Evolutionary conservation across 768 basidiomycete genomes (phyloP).

Genomic region (Termitomyces sp.): DNA sequence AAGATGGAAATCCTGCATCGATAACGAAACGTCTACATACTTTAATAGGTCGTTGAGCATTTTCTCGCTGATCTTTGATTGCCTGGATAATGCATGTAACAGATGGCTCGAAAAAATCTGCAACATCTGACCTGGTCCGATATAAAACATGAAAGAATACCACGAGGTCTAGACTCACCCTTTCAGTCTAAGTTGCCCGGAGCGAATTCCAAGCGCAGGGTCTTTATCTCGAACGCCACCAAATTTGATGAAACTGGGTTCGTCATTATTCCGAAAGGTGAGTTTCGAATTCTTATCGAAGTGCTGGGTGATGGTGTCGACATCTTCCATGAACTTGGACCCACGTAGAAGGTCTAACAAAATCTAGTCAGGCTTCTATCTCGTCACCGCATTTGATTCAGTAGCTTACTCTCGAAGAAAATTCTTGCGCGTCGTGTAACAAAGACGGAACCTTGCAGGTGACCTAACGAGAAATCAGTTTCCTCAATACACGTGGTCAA

Average conservation of each 20-base stretch:
- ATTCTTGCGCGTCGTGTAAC: not conserved
- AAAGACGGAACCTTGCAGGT: slow-evolving; percentile 2
- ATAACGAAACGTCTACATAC: not conserved
- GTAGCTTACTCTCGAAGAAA: not conserved
- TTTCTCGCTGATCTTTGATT: not conserved
- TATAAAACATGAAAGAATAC: not conserved
- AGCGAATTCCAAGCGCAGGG: not conserved
- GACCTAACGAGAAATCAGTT: not conserved
- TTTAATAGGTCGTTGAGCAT: not conserved
- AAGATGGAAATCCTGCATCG: not conserved
- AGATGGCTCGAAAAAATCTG: not conserved
- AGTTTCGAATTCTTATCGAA: not conserved
- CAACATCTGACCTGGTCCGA: not conserved
- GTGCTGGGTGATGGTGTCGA: not conserved
- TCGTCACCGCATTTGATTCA: not conserved
- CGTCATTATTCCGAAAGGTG: not conserved
- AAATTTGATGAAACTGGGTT: not conserved
- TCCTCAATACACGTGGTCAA: not conserved
- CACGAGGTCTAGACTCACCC: not conserved
- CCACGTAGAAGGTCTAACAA: not conserved
- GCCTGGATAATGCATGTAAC: not conserved
- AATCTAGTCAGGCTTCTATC: not conserved
- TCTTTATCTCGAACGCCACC: not conserved
- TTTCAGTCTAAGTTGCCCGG: not conserved
- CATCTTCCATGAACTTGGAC: not conserved